These are phyloP conservation scores for Alternaria dauci DNA, from an alignment of 2,329 filamentous ascomycete species.

Conservation along the genomic window DNA sequence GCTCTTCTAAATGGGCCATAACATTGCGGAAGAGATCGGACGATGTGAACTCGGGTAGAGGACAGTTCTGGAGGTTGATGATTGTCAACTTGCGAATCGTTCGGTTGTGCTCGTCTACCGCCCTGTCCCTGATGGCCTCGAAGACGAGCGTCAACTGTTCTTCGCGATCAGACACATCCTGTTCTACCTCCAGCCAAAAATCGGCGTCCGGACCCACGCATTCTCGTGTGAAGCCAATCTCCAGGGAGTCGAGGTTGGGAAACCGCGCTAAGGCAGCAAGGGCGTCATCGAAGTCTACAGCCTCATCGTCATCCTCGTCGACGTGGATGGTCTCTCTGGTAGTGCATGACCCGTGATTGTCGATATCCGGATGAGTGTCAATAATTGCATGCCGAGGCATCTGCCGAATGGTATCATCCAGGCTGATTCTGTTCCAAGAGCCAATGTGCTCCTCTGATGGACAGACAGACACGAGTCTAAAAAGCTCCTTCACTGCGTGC, in stretches of 20 bases:
- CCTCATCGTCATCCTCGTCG: neutral
- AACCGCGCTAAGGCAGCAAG: neutral
- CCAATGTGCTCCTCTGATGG: neutral
- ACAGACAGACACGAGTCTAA: neutral
- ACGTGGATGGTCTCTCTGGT: neutral
- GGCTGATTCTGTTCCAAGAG: neutral
- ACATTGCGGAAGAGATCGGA: neutral
- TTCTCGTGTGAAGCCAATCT: neutral
- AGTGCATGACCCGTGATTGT: neutral
- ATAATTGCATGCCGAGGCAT: neutral
- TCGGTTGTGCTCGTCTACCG: neutral
- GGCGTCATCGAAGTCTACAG: neutral
- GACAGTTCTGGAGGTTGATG: neutral
- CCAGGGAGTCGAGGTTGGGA: neutral
- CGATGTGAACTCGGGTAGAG: neutral
- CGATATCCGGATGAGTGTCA: neutral
- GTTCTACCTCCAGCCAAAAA: neutral
- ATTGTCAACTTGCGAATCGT: neutral
- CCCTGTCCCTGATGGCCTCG: neutral
- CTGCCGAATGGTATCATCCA: neutral
- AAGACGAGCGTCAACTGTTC: neutral
- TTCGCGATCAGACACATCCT: neutral
- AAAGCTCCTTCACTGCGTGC: neutral
- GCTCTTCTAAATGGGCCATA: neutral
- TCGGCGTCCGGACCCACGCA: neutral